Base-by-base conservation (phyloP, 495 filamentous ascomycete genomes). In the Penicillium pulvis region DNA sequence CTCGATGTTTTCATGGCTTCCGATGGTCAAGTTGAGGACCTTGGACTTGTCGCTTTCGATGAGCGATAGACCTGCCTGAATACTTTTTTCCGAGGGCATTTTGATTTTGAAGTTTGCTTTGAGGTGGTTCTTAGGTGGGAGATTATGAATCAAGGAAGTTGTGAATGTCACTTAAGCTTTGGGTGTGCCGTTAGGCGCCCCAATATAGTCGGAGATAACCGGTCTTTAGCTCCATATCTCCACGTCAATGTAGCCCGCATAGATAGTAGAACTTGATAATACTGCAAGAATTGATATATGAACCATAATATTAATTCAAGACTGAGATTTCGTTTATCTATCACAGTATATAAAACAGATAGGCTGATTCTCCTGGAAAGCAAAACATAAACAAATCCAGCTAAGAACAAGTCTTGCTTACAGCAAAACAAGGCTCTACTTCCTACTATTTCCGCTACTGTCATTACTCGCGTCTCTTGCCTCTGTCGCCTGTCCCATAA, bases 31-130 rank as follows among this genome's bases (percentile, higher is more conserved):
- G 50, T 63, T 68, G 2, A 78, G 62, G 43, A 75, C 42, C 50
- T 70, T 75, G 56, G 70, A 62, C 12, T 61, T 51, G 48, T 76
- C 71, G 17, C 58, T 68, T 56, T 76, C 56, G 58, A 77, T 69
- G 49, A 75, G 65, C 24, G 64, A 51, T 31, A 75, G 52, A 45
- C 63, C 70, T 6, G 51, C 53, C 36, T 72, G 51, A 59, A 75
- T 57, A 19, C 67, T 70, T 8, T 61, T 58, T n/a, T 64, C 58
- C 12, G 70, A 57, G 6, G 70, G 71, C 73, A 77, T 75, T 33
- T 51, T 68, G 47, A 16, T 50, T n/a, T 30, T 19, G 23, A 23
- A 2, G 2, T 23, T 23, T 23, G 20, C 7, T 26, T 47, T 24
- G 24, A 16, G 23, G 23, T 26, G 42, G 24, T 47, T 30, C 1